These are phyloP conservation scores for Xylaria sp. DNA, from an alignment of 2,329 filamentous ascomycete species.

Conservation along the genomic window DNA sequence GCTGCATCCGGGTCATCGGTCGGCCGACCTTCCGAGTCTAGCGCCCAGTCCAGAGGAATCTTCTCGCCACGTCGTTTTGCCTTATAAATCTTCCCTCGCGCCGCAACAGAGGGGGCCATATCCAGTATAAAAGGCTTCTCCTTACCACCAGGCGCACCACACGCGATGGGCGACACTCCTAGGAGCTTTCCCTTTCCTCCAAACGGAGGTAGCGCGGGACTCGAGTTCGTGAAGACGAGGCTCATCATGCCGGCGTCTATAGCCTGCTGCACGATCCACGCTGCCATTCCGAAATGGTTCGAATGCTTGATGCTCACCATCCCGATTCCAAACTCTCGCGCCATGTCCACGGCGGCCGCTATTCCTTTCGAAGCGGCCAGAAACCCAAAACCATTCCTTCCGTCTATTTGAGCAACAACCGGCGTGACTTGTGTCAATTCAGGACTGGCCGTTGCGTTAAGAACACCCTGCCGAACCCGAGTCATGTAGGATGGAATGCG, in stretches of 20 bases:
- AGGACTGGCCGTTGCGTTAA: constrained; percentile 70
- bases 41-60: constrained; percentile 78
- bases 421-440: constrained; percentile 71
- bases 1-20: constrained; percentile 78
- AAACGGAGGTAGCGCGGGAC: constrained; percentile 76
- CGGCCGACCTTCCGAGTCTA: constrained; percentile 74
- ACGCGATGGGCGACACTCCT: constrained; percentile 79
- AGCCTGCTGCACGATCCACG: constrained; percentile 82
- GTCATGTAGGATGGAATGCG: constrained; percentile 81
- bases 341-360: constrained; percentile 73
- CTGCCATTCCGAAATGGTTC: constrained; percentile 86
- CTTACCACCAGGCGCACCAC: constrained; percentile 74
- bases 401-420: constrained; percentile 74
- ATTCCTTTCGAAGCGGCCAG: constrained; percentile 75
- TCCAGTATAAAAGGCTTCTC: constrained; percentile 75
- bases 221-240: constrained; percentile 77
- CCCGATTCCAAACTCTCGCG: constrained; percentile 73
- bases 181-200: constrained; percentile 75
- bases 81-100: constrained; percentile 78
- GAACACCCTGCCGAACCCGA: constrained; percentile 74
- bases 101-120: constrained; percentile 76
- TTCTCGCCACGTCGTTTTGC: constrained; percentile 72
- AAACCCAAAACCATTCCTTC: constrained; percentile 79
- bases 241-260: constrained; percentile 77
- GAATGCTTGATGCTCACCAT: constrained; percentile 80